Evolutionary conservation across 176 grass and related monocot genomes (phyloP).

Genomic region (Areca catechu): DNA sequence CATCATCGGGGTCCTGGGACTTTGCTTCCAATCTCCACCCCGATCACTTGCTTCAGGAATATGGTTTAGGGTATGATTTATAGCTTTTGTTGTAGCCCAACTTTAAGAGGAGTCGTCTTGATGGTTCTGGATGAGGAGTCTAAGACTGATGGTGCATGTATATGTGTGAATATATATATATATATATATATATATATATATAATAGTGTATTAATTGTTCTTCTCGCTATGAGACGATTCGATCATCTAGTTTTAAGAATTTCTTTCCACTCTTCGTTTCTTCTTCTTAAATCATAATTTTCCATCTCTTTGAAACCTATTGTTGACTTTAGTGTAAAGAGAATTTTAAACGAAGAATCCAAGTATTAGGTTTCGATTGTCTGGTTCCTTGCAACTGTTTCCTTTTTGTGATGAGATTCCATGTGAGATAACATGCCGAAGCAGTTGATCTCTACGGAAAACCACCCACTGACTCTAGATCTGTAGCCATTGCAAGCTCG

Average conservation of each 20-base stretch:
- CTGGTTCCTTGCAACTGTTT: background rate
- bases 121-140: background rate
- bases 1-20: too few relatives aligned
- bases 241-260: too few relatives aligned
- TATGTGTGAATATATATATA: slow-evolving; percentile 1
- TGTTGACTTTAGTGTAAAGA: background rate
- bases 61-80: background rate
- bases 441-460: too few relatives aligned
- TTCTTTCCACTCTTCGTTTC: too few relatives aligned
- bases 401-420: background rate
- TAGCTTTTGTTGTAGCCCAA: too few relatives aligned
- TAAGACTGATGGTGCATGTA: background rate
- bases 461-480: too few relatives aligned
- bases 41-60: slow-evolving; percentile 12
- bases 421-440: background rate
- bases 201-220: background rate
- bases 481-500: too few relatives aligned
- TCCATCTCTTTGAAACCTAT: background rate
- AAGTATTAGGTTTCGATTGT: background rate
- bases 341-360: background rate
- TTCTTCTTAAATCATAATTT: too few relatives aligned
- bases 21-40: background rate
- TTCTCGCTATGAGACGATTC: background rate
- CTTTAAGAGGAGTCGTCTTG: too few relatives aligned
- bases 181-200: too few relatives aligned